Conservation (phyloP, 192 early-diverging fungal genomes). For the Gaertneriomyces sp. region DNA sequence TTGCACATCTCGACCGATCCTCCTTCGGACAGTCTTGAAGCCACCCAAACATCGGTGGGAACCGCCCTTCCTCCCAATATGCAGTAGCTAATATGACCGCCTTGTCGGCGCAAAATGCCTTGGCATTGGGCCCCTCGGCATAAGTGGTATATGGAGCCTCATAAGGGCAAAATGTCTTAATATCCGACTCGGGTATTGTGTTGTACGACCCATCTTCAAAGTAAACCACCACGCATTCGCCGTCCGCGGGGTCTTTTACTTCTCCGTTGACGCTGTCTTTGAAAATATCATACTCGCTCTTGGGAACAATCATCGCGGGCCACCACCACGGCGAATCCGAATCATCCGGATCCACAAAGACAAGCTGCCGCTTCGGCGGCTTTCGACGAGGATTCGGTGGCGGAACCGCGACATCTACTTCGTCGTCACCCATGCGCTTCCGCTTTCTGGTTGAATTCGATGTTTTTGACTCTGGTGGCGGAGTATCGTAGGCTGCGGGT, state of each 20-base stretch:
- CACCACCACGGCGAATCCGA: slow-evolving; percentile 56
- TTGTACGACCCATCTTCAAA: slow-evolving; percentile 60
- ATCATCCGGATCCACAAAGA: slow-evolving; percentile 67
- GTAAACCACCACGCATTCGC: slow-evolving; percentile 59
- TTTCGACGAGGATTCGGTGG: slow-evolving; percentile 18
- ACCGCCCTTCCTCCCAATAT: slow-evolving; percentile 43
- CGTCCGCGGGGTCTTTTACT: slow-evolving; percentile 42
- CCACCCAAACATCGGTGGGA: slow-evolving; percentile 47
- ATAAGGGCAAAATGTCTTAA: slow-evolving; percentile 36
- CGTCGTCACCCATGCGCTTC: slow-evolving; percentile 7
- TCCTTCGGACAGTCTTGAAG: slow-evolving; percentile 21
- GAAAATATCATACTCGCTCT: slow-evolving; percentile 48
- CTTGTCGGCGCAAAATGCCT: slow-evolving; percentile 42
- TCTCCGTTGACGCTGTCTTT: slow-evolving; percentile 41
- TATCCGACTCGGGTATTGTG: slow-evolving; percentile 35
- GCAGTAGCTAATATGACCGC: slow-evolving; percentile 48
- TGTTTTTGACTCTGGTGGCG: background rate
- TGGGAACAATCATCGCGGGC: slow-evolving; percentile 62
- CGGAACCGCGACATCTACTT: background rate
- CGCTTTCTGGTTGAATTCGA: slow-evolving; percentile 3
- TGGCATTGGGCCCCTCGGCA: slow-evolving; percentile 39
- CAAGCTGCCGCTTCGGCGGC: slow-evolving; percentile 36
- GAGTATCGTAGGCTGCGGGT: background rate
- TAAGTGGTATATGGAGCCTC: slow-evolving; percentile 48
- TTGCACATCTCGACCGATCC: slow-evolving; percentile 10